Evolutionary conservation across 169 alveolate species (phyloP), one percentile per base, ranked within the genome.

Genomic region (Sarcocystis neurona): DNA sequence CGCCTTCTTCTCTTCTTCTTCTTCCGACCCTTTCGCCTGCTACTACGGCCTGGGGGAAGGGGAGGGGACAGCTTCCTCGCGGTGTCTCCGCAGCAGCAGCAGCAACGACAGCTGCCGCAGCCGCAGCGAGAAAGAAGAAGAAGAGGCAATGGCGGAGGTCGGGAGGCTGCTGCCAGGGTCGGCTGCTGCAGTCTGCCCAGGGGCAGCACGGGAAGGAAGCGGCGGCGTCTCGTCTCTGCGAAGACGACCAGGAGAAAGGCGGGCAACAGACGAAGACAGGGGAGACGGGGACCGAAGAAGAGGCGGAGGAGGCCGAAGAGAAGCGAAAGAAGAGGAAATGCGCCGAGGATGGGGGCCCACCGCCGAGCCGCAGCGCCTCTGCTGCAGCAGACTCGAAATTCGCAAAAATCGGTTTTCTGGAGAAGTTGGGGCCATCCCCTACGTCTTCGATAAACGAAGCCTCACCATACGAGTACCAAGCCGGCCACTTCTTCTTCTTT

Each of bases 361-460:
- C 63, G 20, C 66, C 23, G 66, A 75, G 41, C 39, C 39, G 27
- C 84, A 75, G 58, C 2, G 84, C 2, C 84, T 30, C 84, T 43
- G 39, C 66, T 60, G 44, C 6, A 43, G 44, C 32, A 15, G 66
- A 6, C 92, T 98, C 41, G 98, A 98, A 79, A 92, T 97, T 8
- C 94, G 97, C 91, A 98, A 98, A 92, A 98, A 98, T 93, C 84
- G 99, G 41, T 97, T 95, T 91, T 98, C 97, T 88, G 99, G 99
- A 27, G 96, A 95, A 63, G 89, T 97, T 30, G 99, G 99, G 0
- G 93, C 97, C 88, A 95, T 95, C 4, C 95, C 96, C 23, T 89
- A 96, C 79, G 93, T 94, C 8, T 96, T 97, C 92, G 96, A 97
- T 84, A 79, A 82, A 32, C 89, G 72, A 32, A 93, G 93, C 56